Conservation (phyloP, 108 stramenopile genomes). For the Pseudonitzschia multiseries region DNA sequence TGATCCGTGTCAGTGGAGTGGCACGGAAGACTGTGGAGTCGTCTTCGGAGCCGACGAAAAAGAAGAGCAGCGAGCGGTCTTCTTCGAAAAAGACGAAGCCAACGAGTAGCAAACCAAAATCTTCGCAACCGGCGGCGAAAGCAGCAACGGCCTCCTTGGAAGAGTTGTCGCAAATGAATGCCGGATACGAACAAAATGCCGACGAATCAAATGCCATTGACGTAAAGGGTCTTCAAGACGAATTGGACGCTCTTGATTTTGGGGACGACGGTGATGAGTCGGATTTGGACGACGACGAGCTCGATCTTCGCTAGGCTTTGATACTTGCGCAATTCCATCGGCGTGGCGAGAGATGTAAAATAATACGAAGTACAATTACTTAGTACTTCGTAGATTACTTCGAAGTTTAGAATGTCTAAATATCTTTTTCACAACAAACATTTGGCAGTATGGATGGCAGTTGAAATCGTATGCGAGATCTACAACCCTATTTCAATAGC, state of each 20-base stretch:
- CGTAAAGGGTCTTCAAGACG: conserved; percentile 29
- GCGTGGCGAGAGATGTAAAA: background rate
- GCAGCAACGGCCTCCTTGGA: conserved; percentile 31
- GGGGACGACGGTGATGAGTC: conserved; percentile 43
- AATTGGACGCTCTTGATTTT: conserved; percentile 50
- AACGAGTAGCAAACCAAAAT: background rate
- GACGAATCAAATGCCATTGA: conserved; percentile 19
- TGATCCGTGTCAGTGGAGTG: conserved; percentile 69
- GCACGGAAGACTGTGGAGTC: conserved; percentile 34
- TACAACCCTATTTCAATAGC: too few species aligned
- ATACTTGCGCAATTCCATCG: background rate
- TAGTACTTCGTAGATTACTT: too few species aligned
- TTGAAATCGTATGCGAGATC: too few species aligned
- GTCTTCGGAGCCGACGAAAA: background rate
- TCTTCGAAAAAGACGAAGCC: conserved; percentile 2
- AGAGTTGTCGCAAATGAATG: conserved; percentile 32
- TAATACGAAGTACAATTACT: background rate
- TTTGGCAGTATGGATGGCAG: too few species aligned
- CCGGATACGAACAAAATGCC: conserved; percentile 42
- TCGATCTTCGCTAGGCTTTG: conserved; percentile 43
- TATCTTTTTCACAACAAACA: too few species aligned
- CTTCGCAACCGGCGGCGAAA: background rate
- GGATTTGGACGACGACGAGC: conserved; percentile 44
- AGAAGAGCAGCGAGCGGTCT: background rate
- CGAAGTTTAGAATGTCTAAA: too few species aligned